These are phyloP conservation scores for Candida sphagnicola DNA, from an alignment of 805 yeast species.

Conservation along the genomic window DNA sequence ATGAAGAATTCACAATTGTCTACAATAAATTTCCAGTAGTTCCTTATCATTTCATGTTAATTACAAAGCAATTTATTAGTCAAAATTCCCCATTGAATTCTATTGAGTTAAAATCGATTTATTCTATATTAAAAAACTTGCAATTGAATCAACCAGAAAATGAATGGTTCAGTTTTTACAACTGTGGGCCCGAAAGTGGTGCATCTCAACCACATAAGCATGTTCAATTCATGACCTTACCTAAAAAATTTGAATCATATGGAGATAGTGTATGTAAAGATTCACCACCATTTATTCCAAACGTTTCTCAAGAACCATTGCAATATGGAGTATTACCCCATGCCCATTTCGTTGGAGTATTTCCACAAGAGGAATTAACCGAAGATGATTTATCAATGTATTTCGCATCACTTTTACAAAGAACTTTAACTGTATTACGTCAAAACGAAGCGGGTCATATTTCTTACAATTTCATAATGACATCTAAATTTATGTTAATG, in stretches of 20 bases:
- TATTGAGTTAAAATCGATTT: slow-evolving; percentile 60
- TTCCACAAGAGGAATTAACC: slow-evolving; percentile 40
- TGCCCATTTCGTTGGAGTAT: slow-evolving; percentile 77
- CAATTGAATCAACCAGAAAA: slow-evolving; percentile 31
- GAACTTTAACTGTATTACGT: slow-evolving; percentile 63
- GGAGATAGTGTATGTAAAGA: slow-evolving; percentile 47
- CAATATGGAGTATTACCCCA: slow-evolving; percentile 61
- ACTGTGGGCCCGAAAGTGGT: slow-evolving; percentile 84
- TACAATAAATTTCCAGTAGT: slow-evolving; percentile 86
- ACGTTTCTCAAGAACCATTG: slow-evolving; percentile 51
- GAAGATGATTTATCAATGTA: slow-evolving; percentile 62
- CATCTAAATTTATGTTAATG: slow-evolving; percentile 76
- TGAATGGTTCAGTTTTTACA: slow-evolving; percentile 76
- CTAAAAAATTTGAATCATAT: slow-evolving; percentile 52
- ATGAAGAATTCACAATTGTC: slow-evolving; percentile 55
- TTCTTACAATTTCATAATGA: slow-evolving; percentile 80
- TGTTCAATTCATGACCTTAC: slow-evolving; percentile 76
- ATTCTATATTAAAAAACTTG: slow-evolving; percentile 48
- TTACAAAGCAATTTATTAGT: slow-evolving; percentile 68
- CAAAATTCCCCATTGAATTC: slow-evolving; percentile 73
- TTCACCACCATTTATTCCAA: slow-evolving; percentile 52
- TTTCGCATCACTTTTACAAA: slow-evolving; percentile 69
- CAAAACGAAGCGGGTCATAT: slow-evolving; percentile 43
- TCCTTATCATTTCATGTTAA: slow-evolving; percentile 71
- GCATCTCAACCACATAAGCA: slow-evolving; percentile 96